A percentile compares a stretch with the other conserved stretches of the same genome.
phyloP scores from a whole-genome alignment of 345 rosid genomes.

The Mangifera indica region DNA sequence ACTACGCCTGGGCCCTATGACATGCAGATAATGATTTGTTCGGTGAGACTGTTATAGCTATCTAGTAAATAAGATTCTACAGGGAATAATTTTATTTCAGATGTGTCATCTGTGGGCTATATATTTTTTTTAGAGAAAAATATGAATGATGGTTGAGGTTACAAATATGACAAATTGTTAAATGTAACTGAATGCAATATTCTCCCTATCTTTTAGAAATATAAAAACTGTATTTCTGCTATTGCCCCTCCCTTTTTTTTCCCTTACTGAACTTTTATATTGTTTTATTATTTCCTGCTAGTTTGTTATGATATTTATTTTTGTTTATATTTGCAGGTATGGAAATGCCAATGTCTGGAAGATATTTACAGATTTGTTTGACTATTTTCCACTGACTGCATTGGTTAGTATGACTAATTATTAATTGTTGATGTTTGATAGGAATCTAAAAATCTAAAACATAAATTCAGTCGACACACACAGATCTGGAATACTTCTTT shows the following conservation, averaged over 20 bases:
- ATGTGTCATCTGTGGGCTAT: not conserved
- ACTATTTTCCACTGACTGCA: conserved; percentile 93
- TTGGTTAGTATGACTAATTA: conserved; percentile 61
- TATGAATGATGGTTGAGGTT: not conserved
- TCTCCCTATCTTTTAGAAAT: not conserved
- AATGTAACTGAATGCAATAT: not conserved
- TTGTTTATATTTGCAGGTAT: conserved; percentile 57
- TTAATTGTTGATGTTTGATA: not conserved
- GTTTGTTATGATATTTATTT: not conserved
- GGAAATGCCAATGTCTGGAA: conserved; percentile 97
- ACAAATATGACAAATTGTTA: not conserved
- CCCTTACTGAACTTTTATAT: too few species aligned
- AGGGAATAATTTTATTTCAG: not conserved
- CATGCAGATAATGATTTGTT: not conserved
- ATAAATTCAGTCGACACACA: too few species aligned
- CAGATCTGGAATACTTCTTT: too few species aligned
- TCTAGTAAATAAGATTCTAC: not conserved
- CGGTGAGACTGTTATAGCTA: not conserved
- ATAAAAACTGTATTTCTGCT: not conserved
- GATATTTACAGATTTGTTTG: conserved; percentile 88
- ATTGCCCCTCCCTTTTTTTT: not conserved
- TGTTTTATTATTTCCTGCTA: not conserved
- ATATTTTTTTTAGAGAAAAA: not conserved
- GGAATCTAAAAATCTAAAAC: too few species aligned
- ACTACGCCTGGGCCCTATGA: not conserved